phyloP scores from a whole-genome alignment of 2,329 filamentous ascomycete species.

The Huntiella abstrusa region DNA sequence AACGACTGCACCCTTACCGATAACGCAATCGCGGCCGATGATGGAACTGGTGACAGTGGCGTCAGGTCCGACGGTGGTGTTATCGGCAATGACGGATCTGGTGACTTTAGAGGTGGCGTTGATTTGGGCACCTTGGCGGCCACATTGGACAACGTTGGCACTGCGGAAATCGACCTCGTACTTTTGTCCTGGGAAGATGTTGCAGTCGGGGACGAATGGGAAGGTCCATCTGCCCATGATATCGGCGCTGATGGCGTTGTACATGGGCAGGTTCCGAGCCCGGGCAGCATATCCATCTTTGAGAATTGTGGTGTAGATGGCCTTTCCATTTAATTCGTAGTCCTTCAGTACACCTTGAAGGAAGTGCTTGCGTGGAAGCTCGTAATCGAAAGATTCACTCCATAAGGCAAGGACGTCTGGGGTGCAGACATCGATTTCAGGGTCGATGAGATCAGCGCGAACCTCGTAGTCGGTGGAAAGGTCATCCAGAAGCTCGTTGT shows the following conservation, averaged over 20 bases:
- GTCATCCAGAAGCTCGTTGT: conserved; percentile 57
- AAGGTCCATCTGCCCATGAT: conserved; percentile 77
- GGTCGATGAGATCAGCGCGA: conserved; percentile 76
- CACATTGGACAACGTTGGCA: conserved; percentile 35
- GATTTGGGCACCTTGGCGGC: conserved; percentile 43
- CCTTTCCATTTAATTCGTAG: conserved; percentile 90
- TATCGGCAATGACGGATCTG: conserved; percentile 57
- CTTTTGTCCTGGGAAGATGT: conserved; percentile 57
- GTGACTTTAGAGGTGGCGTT: conserved; percentile 52
- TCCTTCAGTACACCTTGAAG: conserved; percentile 87
- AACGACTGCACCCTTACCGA: conserved; percentile 68
- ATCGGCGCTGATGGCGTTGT: conserved; percentile 75
- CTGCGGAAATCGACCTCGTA: conserved; percentile 45
- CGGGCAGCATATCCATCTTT: conserved; percentile 70
- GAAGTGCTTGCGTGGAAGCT: conserved; percentile 73
- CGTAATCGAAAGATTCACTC: conserved; percentile 96
- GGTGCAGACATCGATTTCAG: conserved; percentile 91
- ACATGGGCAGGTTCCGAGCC: conserved; percentile 70
- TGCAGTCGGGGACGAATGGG: conserved; percentile 76
- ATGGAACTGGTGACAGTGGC: conserved; percentile 55
- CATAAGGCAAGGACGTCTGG: conserved; percentile 86
- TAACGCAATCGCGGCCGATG: conserved; percentile 67
- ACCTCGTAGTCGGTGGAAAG: conserved; percentile 58
- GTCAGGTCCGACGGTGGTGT: conserved; percentile 55
- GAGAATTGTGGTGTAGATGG: conserved; percentile 80